A percentile compares a stretch with the other conserved stretches of the same genome.
phyloP scores from a whole-genome alignment of 1,284 basidiomycete species.

The Golubevia pallescens region DNA sequence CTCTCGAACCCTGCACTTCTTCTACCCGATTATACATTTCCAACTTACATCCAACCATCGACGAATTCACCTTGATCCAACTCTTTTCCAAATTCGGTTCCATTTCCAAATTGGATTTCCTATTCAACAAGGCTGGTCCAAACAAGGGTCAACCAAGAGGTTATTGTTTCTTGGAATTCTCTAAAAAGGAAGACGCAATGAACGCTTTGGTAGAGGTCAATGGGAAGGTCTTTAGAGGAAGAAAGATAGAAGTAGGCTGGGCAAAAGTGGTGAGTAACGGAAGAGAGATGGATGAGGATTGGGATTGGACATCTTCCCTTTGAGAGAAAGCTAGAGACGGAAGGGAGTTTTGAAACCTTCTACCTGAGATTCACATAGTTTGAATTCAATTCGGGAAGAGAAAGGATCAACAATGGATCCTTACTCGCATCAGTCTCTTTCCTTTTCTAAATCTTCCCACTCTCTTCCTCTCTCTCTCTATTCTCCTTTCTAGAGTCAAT shows the following conservation, averaged over 20 bases:
- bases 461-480: background rate
- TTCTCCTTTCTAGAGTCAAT: background rate
- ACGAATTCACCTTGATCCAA: constrained; percentile 34
- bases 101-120: constrained; percentile 41
- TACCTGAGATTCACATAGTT: too few relatives aligned
- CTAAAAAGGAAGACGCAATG: constrained; percentile 21
- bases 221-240: constrained; percentile 27
- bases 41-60: constrained; percentile 38
- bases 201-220: constrained; percentile 24
- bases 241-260: constrained; percentile 34
- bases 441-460: background rate
- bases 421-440: background rate
- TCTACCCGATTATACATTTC: constrained; percentile 33
- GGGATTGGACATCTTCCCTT: background rate
- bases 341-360: too few relatives aligned
- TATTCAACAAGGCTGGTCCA: constrained; percentile 46
- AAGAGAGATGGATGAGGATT: background rate
- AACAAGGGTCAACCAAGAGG: constrained; percentile 42
- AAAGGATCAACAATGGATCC: too few relatives aligned
- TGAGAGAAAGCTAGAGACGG: background rate
- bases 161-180: constrained; percentile 48
- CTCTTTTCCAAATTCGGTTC: constrained; percentile 37
- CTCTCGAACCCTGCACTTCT: background rate
- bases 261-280: constrained; percentile 22
- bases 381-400: too few relatives aligned